These are phyloP conservation scores for Thozetella sp. DNA, from an alignment of 495 filamentous ascomycete genomes.

Conservation along the genomic window DNA sequence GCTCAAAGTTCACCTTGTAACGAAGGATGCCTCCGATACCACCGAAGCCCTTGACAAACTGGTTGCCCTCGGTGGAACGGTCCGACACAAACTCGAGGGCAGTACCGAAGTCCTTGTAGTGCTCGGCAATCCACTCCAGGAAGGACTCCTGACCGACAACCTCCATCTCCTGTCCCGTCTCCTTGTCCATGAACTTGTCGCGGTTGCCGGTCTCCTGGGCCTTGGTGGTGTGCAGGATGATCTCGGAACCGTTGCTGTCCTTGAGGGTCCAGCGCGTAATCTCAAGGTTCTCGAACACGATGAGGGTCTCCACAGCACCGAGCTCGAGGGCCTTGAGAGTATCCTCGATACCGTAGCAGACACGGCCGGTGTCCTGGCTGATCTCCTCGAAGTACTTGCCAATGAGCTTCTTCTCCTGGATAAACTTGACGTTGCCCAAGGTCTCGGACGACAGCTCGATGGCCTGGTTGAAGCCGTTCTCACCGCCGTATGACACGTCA, in stretches of 20 bases:
- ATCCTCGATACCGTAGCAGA: slow-evolving; percentile 98
- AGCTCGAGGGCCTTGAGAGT: slow-evolving; percentile 97
- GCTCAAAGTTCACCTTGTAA: slow-evolving; percentile 99
- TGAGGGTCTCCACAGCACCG: slow-evolving; percentile 90
- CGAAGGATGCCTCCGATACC: slow-evolving; percentile 95
- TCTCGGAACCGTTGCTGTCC: slow-evolving; percentile 65
- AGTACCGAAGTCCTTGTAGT: slow-evolving; percentile 96
- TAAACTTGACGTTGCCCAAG: slow-evolving; percentile 98
- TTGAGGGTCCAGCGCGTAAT: slow-evolving; percentile 90
- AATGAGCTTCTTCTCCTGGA: slow-evolving; percentile 99
- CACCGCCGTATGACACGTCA: slow-evolving; percentile 96
- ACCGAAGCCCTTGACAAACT: slow-evolving; percentile 99
- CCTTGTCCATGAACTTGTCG: slow-evolving; percentile 88
- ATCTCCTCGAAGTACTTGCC: slow-evolving; percentile 99
- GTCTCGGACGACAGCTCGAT: slow-evolving; percentile 95
- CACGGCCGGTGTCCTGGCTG: slow-evolving; percentile 90
- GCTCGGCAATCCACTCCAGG: slow-evolving; percentile 98
- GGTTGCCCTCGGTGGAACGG: slow-evolving; percentile 94
- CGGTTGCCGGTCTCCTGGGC: slow-evolving; percentile 73
- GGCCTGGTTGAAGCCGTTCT: slow-evolving; percentile 99
- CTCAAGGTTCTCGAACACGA: slow-evolving; percentile 98
- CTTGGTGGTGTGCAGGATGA: slow-evolving; percentile 88
- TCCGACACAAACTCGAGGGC: slow-evolving; percentile 98
- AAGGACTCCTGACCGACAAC: slow-evolving; percentile 81
- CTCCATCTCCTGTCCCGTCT: slow-evolving; percentile 96